Conservation (phyloP, 2,329 filamentous ascomycete species). For the Neopestalotiopsis clavispora region DNA sequence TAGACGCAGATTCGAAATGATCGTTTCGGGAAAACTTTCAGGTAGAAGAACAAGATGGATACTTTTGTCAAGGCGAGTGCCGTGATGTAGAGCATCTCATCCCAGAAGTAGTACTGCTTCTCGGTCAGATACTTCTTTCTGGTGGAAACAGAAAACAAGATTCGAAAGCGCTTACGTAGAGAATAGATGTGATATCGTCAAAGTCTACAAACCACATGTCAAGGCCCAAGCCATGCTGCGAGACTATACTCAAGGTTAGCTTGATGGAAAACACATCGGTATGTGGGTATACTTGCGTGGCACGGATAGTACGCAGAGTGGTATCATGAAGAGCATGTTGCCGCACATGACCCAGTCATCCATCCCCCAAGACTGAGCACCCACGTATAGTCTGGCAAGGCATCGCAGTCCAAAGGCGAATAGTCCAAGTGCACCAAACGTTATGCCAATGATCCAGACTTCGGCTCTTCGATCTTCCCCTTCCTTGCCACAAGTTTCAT, state of each 20-base stretch:
- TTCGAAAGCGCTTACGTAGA: slow-evolving; percentile 34
- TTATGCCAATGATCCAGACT: slow-evolving; percentile 30
- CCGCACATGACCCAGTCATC: slow-evolving; percentile 36
- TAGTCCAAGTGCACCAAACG: slow-evolving; percentile 34
- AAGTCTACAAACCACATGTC: slow-evolving; percentile 50
- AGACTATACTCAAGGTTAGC: slow-evolving; percentile 31
- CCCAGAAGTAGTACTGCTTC: slow-evolving; percentile 33
- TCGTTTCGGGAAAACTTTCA: slow-evolving; percentile 37
- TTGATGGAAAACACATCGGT: neutral
- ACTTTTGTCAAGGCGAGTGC: slow-evolving; percentile 38
- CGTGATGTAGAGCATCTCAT: slow-evolving; percentile 36
- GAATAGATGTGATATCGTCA: slow-evolving; percentile 46
- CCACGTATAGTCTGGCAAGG: slow-evolving; percentile 30
- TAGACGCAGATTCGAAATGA: slow-evolving; percentile 31
- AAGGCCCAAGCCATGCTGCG: slow-evolving; percentile 43
- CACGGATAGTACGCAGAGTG: slow-evolving; percentile 29
- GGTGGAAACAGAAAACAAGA: neutral
- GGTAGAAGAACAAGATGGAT: slow-evolving; percentile 43
- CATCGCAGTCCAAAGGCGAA: slow-evolving; percentile 36
- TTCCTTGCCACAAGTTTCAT: slow-evolving; percentile 28
- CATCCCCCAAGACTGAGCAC: slow-evolving; percentile 33
- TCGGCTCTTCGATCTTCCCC: slow-evolving; percentile 32
- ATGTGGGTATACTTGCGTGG: slow-evolving; percentile 27
- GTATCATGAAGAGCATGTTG: slow-evolving; percentile 30
- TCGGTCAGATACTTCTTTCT: slow-evolving; percentile 1